Evolutionary conservation across 495 filamentous ascomycete species (phyloP), one percentile per base, ranked within the genome.

Genomic region (Daldinia childiae): DNA sequence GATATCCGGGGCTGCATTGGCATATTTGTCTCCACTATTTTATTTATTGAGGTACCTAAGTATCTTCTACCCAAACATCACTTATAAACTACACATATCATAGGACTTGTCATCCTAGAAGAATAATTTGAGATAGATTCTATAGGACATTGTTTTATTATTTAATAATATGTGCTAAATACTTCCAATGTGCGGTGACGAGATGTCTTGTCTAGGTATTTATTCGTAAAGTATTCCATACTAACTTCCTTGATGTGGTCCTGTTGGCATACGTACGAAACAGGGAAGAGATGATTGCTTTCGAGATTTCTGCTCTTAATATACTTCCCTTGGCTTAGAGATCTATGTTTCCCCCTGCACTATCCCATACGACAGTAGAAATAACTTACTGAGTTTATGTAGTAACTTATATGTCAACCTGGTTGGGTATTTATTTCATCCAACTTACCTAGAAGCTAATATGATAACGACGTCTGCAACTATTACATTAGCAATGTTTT

Each of bases 401-500:
- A 12, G 43, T 3, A 48, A 11, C 19, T 48, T 21, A 48, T 21
- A 36, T 36, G 32, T 36, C 6, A 36, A 14, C 32, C 4, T 36
- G 7, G 43, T 48, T 21, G 3, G 17, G 7, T 48, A 21, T 15
- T 48, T 24, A 17, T 48, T 24, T 6, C 43, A 48, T 48, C 43
- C 9, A 48, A 48, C 43, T 19, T 21, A 30, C 51, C 27, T 54
- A 11, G 14, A 30, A 19, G n/a, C 26, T 1, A 54, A 19, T n/a
- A 15, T 24, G 7, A 54, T 54, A 19, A 54, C 12, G 8, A 29
- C 4, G 27, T 54, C 24, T 54, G 51, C 15, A 30, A 54, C 15
- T 54, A 30, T 30, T 30, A 54, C 26, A 30, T 34, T 60, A 67
- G 57, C 15, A 54, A 67, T 43, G 11, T 27, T 26, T 6, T 12